Evolutionary conservation across 176 grass and related monocot genomes (phyloP), one percentile per base, ranked within the genome.

Genomic region (Triticum turgidum): DNA sequence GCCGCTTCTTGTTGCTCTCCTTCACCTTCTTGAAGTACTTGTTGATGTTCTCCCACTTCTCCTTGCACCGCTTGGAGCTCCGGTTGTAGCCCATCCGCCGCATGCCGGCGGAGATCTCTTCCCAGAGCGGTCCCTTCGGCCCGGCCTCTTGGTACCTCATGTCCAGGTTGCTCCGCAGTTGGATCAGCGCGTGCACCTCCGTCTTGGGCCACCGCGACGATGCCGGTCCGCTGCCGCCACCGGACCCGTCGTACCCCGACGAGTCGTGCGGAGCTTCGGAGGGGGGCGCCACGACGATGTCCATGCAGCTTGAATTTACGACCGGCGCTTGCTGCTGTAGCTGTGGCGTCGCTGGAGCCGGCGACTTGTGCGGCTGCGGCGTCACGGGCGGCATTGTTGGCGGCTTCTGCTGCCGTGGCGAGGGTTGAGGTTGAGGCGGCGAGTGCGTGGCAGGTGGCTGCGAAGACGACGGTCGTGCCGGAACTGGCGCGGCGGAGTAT

Each of bases 21-120:
- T 99, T 99, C 29, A 99, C 97, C 87, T 99, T 99, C 94, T 99
- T 99, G 90, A 94, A 99, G 87, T 99, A 99, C 83, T 99, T 99
- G 87, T 99, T 99, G 80, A 99, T 99, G 89, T 99, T 99, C 88
- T 97, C 94, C 97, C 97, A 99, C 80, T 99, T 99, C 87, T 99
- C 97, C 80, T 99, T 99, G 97, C 97, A 99, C 34, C 97, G 33
- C 88, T 99, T 99, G 5, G 97, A 1, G 73, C 34, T 99, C 79
- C 97, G 88, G 87, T 33, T 99, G 82, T 99, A 99, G 1, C 97
- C 97, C 29, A 93, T 3, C 82, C 87, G 85, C 73, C 51, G 77
- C 97, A 99, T 99, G 18, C 94, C 89, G 9, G 69, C 44, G n/a
- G 97, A 99, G 85, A 99, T 99, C 88, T 99, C 97, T 83, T 99